Evolutionary conservation across 129 eudicot genomes (phyloP), one percentile per base, ranked within the genome.

Genomic region (Flaveria brownii): DNA sequence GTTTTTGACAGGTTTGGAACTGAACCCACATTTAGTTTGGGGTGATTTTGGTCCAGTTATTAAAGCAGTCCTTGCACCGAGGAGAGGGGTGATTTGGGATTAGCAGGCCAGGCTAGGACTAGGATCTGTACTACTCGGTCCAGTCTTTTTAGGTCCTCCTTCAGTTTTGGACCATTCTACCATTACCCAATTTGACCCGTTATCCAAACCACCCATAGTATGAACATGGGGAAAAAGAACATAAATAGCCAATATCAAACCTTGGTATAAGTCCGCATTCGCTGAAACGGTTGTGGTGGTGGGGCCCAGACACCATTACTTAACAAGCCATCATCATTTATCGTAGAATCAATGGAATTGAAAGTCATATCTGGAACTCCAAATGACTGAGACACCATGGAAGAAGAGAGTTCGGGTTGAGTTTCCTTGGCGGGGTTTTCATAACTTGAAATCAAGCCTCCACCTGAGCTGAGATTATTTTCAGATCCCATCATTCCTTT

Each of bases 241-340:
- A 49, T n/a, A 46, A 45, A 9, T 43, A 47, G 57, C 10, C 17
- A 49, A 47, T 28, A 68, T 49, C 62, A 25, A 62, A 93, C 97
- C 97, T 94, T 94, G 67, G 98, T 94, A 69, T 85, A 94, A 16
- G 98, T 94, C 50, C 98, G 80, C 93, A 94, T 50, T 55, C 97
- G 92, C 47, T 93, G 98, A 55, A 91, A 81, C 78, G 84, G 95
- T 54, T 73, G 79, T 9, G 97, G 90, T 47, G 90, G 89, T 52
- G 89, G 92, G 17, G 87, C 98, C 98, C 98, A 91, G 56, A 87
- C 80, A 47, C 87, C 87, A 25, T 76, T 50, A 49, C 88, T 91
- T 86, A 91, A 77, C 80, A 94, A 88, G 75, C 86, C 73, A 43
- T 78, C 82, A 36, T 94, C 98, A 71, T 87, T 85, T 57, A 93